Base-by-base conservation (phyloP, 306 rosid species). In the Lotus japonicus region DNA sequence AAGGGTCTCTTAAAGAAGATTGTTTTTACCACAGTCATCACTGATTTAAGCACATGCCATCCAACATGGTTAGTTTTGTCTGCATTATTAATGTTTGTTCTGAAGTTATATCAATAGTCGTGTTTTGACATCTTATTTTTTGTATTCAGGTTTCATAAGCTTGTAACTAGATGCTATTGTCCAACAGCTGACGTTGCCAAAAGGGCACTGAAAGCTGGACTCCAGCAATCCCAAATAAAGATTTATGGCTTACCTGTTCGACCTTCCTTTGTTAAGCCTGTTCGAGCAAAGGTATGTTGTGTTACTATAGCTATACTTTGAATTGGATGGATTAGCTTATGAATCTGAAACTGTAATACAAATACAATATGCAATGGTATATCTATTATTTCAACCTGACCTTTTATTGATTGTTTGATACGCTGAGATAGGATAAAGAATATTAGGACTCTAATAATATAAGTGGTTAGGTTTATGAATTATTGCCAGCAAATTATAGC, bases 11-110 rank as follows among this genome's bases (percentile, higher is more conserved):
- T 94, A 81, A 72, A 88, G 66, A 88, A 94, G 86, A 94, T 94
- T 63, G 95, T 90, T 74, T 94, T 94, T 78, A 94, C 99, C 52
- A 94, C 99, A 39, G 99, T 94, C 13, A 44, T 94, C 69, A 94
- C 99, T 11, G 99, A 94, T 90, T 84, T 94, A 77, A 94, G 99
- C 89, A 94, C 99, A 2, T 94, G 99, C 81, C 99, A 94, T 81
- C 99, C 99, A 17, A 94, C 99, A 64, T 94, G 99, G 99, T 90
- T 48, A 58, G 95, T 82, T 76, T 79, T 54, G 36, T 43, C 43
- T 48, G 43, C 26, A 15, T 39, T 42, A 10, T 19, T 39, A 6
- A n/a, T n/a, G n/a, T 31, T 55, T 50, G 31, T 31, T 31, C 11
- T 42, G 53, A 51, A 71, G 21, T 63, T 3, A 53, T 52, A 50